These are phyloP conservation scores for Penicillium nucicola DNA, from an alignment of 495 filamentous ascomycete species.

Conservation along the genomic window DNA sequence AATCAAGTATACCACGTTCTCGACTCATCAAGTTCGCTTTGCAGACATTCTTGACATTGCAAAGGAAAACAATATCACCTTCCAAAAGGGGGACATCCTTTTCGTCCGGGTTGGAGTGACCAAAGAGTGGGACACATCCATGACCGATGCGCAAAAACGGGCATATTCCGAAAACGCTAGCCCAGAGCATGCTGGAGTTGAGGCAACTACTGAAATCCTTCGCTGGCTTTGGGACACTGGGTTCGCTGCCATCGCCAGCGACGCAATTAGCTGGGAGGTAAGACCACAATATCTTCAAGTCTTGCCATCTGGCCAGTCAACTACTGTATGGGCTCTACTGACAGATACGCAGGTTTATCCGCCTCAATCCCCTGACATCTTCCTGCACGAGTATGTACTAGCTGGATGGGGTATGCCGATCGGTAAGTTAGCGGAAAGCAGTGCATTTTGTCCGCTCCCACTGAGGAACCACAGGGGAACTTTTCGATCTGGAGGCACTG, in stretches of 20 bases:
- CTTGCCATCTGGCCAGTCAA: background rate
- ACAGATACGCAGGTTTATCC: constrained; percentile 26
- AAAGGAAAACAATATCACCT: constrained; percentile 33
- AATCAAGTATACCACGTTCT: constrained; percentile 35
- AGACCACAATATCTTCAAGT: background rate
- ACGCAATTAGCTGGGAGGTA: constrained; percentile 46
- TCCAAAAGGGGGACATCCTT: constrained; percentile 51
- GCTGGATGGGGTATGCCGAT: constrained; percentile 57
- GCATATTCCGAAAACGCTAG: constrained; percentile 21
- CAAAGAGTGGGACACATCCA: constrained; percentile 36
- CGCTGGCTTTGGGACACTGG: constrained; percentile 47
- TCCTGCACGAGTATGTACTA: constrained; percentile 52
- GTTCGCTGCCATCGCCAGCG: constrained; percentile 51
- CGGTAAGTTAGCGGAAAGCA: constrained; percentile 26
- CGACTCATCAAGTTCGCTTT: constrained; percentile 37
- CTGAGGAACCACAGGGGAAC: constrained; percentile 34
- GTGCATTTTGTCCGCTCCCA: background rate
- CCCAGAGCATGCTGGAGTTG: constrained; percentile 40
- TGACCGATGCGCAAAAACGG: constrained; percentile 34
- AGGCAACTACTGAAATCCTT: constrained; percentile 37
- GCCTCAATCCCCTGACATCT: constrained; percentile 28
- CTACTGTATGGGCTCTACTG: background rate
- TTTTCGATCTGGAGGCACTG: constrained; percentile 54
- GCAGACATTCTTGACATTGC: constrained; percentile 37
- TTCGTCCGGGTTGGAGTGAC: constrained; percentile 49